These are phyloP conservation scores for Eucommia ulmoides DNA, from an alignment of 257 asterid species.

Conservation along the genomic window DNA sequence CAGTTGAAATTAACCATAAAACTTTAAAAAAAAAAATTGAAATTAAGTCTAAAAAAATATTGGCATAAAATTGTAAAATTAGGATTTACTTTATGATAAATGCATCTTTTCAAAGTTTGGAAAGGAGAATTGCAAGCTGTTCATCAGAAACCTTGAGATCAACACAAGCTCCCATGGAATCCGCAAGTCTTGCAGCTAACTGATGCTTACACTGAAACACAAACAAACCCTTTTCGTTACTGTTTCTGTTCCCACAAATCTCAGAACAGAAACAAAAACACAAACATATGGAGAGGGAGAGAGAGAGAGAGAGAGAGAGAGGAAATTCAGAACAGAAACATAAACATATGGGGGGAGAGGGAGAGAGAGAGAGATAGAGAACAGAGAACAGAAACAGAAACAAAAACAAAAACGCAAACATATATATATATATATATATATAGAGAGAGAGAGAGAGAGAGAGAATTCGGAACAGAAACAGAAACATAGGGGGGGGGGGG, in stretches of 20 bases:
- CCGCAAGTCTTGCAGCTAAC: constrained; percentile 85
- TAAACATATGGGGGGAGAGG: background rate
- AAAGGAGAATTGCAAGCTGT: constrained; percentile 57
- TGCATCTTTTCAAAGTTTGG: constrained; percentile 29
- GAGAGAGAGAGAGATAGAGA: background rate
- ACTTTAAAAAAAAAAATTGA: too few species aligned
- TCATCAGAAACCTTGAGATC: constrained; percentile 61
- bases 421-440: background rate
- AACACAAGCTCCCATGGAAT: constrained; percentile 46
- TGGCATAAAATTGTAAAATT: background rate
- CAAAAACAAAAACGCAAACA: constrained; percentile 1
- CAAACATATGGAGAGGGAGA: background rate
- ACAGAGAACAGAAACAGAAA: background rate
- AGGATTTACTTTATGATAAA: background rate
- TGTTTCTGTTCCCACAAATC: too few species aligned
- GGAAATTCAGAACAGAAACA: background rate
- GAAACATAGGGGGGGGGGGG: too few species aligned
- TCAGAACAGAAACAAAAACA: constrained; percentile 3
- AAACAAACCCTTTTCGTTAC: too few species aligned
- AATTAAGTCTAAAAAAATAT: too few species aligned
- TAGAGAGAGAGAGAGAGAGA: background rate
- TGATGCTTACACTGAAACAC: constrained; percentile 99
- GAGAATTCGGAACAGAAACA: background rate
- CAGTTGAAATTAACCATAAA: too few species aligned
- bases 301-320: background rate